Evolutionary conservation across 306 rosid species (phyloP).

Genomic region (Fragaria iinumae): DNA sequence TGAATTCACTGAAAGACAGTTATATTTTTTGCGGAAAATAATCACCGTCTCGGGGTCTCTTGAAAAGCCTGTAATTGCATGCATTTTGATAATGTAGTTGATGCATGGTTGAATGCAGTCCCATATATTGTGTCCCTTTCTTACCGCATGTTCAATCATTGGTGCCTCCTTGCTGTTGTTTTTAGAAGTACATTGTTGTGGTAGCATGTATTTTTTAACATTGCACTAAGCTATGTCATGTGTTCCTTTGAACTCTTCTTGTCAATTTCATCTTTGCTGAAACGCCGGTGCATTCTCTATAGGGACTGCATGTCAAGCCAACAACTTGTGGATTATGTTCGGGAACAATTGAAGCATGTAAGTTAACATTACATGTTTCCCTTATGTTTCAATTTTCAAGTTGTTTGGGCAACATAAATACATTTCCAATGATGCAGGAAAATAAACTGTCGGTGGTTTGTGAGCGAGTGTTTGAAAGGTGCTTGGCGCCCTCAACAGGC

Average conservation of each 20-base stretch:
- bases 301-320: constrained; percentile 99
- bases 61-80: not conserved
- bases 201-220: not conserved
- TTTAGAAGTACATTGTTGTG: not conserved
- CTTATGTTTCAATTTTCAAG: not conserved
- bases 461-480: constrained; percentile 85
- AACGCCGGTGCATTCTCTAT: constrained; percentile 1
- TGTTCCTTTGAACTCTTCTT: not conserved
- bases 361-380: constrained; percentile 21
- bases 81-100: not conserved
- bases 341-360: constrained; percentile 64
- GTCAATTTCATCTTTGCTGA: not conserved
- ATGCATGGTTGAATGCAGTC: not conserved
- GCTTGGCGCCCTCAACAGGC: constrained; percentile 91
- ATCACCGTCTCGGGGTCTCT: too few species aligned
- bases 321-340: constrained; percentile 74
- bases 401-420: constrained; percentile 1
- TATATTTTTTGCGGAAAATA: not conserved
- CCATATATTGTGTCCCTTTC: not conserved
- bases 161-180: not conserved
- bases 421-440: constrained; percentile 58
- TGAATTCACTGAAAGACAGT: not conserved
- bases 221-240: not conserved
- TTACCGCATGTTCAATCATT: not conserved
- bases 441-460: constrained; percentile 67